Evolutionary conservation across 148 eudicot species (phyloP), one percentile per base, ranked within the genome.

Genomic region (Heliosperma pusillum): DNA sequence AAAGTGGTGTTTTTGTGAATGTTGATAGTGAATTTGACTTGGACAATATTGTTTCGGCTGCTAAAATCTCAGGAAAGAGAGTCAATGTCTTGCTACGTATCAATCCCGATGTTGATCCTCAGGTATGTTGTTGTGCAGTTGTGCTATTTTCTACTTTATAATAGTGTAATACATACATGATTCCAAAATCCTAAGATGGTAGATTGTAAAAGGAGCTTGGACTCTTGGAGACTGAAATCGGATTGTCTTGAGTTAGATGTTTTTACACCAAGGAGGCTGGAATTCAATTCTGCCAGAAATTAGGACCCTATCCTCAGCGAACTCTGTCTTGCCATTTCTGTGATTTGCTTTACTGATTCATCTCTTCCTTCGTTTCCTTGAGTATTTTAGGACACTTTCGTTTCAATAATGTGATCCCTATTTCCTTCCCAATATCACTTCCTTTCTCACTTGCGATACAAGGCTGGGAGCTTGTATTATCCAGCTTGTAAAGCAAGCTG

Each of bases 51-150:
- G 88, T 93, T 17, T 76, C 91, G 26, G 99, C 99, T 77, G 88
- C 97, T 76, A 89, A 85, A 80, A 83, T 95, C 75, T 79, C 97
- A 40, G 91, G 93, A 74, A 92, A 92, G 81, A 85, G 76, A 79
- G 94, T 92, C 71, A 92, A 95, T 74, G 97, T 96, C 56, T 82
- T 96, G 70, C 92, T 96, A 62, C 92, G 99, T 15, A 96, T 96
- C 73, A 95, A 95, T 84, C 99, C 99, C 5, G 97, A 96, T 80
- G 97, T 92, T 71, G 97, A 96, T 77, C 99, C 98, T 76, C 99
- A 96, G 92, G 99, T 92, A 79, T 75, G 74, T 69, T 66, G 27
- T 17, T 63, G 59, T 66, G 20, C 44, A 52, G 29, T 40, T 47
- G 36, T 26, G 33, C 17, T 62, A 6, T 5, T 17, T 29, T 29